A percentile compares a stretch with the other conserved stretches of the same genome.
Conservation (phyloP, 345 rosid genomes). For the Eucalyptus sideroxylon region DNA sequence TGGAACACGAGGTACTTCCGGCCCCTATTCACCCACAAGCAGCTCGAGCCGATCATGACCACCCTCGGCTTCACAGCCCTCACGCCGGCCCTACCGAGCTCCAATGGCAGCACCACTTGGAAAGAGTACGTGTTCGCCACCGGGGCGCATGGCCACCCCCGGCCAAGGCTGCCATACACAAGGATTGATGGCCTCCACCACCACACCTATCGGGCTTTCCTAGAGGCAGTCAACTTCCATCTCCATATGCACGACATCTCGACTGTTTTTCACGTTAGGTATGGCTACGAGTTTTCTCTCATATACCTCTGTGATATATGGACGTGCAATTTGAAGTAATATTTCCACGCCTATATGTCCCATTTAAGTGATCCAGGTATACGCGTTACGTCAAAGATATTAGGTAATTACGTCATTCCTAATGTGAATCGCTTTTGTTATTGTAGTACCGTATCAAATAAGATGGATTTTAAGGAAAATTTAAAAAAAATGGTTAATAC, state of each 20-base stretch:
- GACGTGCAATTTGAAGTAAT: background rate
- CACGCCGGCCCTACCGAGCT: background rate
- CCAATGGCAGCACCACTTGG: background rate
- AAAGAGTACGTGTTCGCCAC: conserved; percentile 21
- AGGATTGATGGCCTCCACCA: conserved; percentile 45
- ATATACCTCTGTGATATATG: background rate
- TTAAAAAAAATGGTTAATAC: too few relatives aligned
- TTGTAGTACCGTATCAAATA: too few relatives aligned
- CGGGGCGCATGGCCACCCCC: background rate
- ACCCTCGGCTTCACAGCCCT: conserved; percentile 29
- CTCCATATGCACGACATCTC: conserved; percentile 22
- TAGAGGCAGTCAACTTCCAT: conserved; percentile 39
- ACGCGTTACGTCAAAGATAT: background rate
- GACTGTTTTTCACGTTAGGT: conserved; percentile 39
- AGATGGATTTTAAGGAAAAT: too few relatives aligned
- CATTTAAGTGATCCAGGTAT: background rate
- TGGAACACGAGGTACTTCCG: conserved; percentile 34
- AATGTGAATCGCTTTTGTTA: background rate
- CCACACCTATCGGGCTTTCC: conserved; percentile 27
- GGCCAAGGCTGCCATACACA: conserved; percentile 32
- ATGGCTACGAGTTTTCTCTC: background rate
- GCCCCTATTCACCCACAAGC: conserved; percentile 33
- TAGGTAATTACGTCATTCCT: background rate
- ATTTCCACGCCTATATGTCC: background rate
- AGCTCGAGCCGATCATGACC: conserved; percentile 31